Evolutionary conservation across 2,329 filamentous ascomycete species (phyloP), one percentile per base, ranked within the genome.

Genomic region (Lachnellula cervina): DNA sequence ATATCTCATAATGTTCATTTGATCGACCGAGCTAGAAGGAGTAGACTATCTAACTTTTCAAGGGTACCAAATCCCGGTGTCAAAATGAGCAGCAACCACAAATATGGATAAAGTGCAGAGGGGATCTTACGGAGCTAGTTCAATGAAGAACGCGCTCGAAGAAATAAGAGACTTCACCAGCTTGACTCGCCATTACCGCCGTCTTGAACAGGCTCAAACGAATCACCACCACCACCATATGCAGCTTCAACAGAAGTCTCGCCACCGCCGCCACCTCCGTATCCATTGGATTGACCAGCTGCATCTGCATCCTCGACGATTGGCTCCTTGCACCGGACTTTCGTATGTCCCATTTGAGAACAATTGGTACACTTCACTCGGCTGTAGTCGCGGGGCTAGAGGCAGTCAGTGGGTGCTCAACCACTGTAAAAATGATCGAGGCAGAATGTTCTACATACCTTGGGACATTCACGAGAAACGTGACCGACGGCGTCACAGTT

Each of bases 281-380:
- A 55, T 17, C 60, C 62, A 57, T 59, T 62, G 37, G 52, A 59
- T 50, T 56, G 59, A 47, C 58, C 55, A 40, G 23, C n/a, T n/a
- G n/a, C 51, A n/a, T 51, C 57, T 9, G 49, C 51, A 16, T 65
- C 62, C 7, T 59, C 61, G 16, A 62, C 62, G 17, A 59, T 28
- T 16, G 71, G 69, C 49, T 73, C 60, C 28, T 68, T 69, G 66
- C 76, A 78, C 11, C 72, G 69, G 58, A 70, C 69, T 46, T 68
- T 69, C 6, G 69, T 71, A 53, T 78, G 75, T 4, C 75, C 70
- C 66, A 69, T 73, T 60, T 78, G 56, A 35, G 71, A 60, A 63
- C 83, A 86, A 68, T 83, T 83, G 53, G 67, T 71, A 71, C 83
- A 86, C 68, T 82, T 79, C 56, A 84, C 74, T 7, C 80, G 76